Percentiles rank a stretch among this genome's conserved stretches.
Evolutionary conservation across 495 filamentous ascomycete genomes (phyloP).

Genomic region (Penicillium ucsense): DNA sequence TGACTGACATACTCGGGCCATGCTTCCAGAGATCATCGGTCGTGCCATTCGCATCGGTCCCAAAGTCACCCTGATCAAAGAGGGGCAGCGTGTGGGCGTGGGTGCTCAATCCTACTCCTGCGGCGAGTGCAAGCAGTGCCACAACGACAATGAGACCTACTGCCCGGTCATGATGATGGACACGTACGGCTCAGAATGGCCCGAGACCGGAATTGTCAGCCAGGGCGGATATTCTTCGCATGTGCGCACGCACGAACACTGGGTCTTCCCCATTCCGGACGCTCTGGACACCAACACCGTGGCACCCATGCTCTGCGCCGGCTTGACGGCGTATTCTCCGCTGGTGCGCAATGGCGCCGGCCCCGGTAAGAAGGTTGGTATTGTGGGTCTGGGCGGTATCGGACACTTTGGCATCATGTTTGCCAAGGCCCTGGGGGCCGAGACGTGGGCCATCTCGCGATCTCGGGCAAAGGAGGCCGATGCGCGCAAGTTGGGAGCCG

Average conservation of each 20-base stretch:
- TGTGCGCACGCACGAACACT: constrained; percentile 68
- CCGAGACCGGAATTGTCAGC: constrained; percentile 48
- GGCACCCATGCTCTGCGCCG: constrained; percentile 86
- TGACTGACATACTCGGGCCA: too few relatives aligned
- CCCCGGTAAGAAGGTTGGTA: constrained; percentile 72
- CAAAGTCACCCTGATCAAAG: constrained; percentile 54
- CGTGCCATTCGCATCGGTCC: constrained; percentile 60
- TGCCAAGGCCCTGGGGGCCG: constrained; percentile 60
- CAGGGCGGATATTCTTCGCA: constrained; percentile 63
- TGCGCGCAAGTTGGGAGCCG: constrained; percentile 58
- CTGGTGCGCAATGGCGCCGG: constrained; percentile 65
- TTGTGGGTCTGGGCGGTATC: constrained; percentile 70
- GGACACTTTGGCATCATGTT: constrained; percentile 67
- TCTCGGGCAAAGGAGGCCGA: constrained; percentile 60
- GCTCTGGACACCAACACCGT: constrained; percentile 53
- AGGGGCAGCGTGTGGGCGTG: constrained; percentile 70
- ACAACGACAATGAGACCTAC: constrained; percentile 69
- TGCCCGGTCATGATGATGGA: constrained; percentile 53
- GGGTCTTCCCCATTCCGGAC: constrained; percentile 68
- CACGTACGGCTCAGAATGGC: constrained; percentile 58
- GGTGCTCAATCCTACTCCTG: constrained; percentile 70
- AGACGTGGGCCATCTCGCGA: constrained; percentile 61
- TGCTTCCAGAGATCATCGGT: constrained; percentile 52
- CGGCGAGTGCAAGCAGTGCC: constrained; percentile 58
- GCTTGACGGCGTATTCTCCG: constrained; percentile 71